A percentile compares a stretch with the other conserved stretches of the same genome.
These are phyloP conservation scores for Citrus sinensis DNA, from an alignment of 345 rosid species.

Conservation along the genomic window DNA sequence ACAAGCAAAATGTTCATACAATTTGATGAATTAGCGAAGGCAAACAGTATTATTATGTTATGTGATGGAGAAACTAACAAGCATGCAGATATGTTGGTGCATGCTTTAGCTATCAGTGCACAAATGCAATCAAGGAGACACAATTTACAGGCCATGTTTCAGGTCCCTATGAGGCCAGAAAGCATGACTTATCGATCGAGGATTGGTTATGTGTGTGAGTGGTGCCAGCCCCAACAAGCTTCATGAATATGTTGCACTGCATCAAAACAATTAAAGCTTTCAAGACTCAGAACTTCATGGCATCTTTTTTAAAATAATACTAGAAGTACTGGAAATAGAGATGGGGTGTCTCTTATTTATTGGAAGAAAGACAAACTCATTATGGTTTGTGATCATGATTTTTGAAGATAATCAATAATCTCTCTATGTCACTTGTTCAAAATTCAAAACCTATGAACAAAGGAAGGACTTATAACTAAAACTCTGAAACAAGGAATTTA, in stretches of 20 bases:
- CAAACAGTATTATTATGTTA: background rate
- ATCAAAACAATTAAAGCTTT: constrained; percentile 8
- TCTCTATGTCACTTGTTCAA: constrained; percentile 9
- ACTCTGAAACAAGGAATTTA: background rate
- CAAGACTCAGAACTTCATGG: background rate
- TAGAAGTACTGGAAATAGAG: background rate
- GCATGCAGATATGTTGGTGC: constrained; percentile 11
- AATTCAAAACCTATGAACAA: constrained; percentile 5
- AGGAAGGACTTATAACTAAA: background rate
- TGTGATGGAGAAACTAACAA: background rate
- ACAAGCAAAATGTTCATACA: background rate
- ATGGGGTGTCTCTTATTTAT: constrained; percentile 12
- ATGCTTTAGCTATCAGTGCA: background rate
- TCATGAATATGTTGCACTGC: constrained; percentile 39
- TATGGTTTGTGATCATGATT: constrained; percentile 38
- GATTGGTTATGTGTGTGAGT: background rate
- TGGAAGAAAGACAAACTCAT: constrained; percentile 45
- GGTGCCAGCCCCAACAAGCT: constrained; percentile 20
- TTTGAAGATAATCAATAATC: constrained; percentile 26
- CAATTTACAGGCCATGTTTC: constrained; percentile 32
- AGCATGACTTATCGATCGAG: constrained; percentile 17
- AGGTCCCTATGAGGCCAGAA: constrained; percentile 29
- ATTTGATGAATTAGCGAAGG: background rate
- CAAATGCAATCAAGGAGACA: constrained; percentile 41
- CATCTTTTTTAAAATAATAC: constrained; percentile 9